phyloP scores from a whole-genome alignment of 352 stramenopile genomes.

The Phytophthora citrophthora region DNA sequence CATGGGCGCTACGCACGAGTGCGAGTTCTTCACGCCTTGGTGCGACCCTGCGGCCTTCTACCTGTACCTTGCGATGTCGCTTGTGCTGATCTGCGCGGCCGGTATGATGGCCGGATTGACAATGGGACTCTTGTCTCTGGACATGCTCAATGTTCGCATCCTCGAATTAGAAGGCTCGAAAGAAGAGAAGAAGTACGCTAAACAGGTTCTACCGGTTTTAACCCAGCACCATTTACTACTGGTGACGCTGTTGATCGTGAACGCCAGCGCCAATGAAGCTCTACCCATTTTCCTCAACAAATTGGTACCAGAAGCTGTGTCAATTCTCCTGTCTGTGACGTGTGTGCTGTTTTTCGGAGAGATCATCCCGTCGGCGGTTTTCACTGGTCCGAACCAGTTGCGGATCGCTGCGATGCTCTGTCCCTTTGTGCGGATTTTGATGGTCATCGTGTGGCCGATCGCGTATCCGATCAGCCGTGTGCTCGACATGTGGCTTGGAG shows the following conservation, averaged over 20 bases:
- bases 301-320: slow-evolving; percentile 84
- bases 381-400: slow-evolving; percentile 95
- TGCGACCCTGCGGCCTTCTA: slow-evolving; percentile 71
- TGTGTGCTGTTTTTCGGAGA: slow-evolving; percentile 96
- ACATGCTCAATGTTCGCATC: slow-evolving; percentile 86
- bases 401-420: slow-evolving; percentile 84
- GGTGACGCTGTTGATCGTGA: slow-evolving; percentile 95
- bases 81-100: slow-evolving; percentile 60
- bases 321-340: slow-evolving; percentile 96
- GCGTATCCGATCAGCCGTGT: slow-evolving; percentile 92
- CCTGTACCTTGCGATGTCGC: slow-evolving; percentile 53
- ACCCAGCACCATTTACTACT: slow-evolving; percentile 93
- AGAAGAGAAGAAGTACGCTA: slow-evolving; percentile 80
- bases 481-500: slow-evolving; percentile 89
- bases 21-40: slow-evolving; percentile 67
- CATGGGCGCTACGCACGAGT: slow-evolving; percentile 24
- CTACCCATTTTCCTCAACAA: slow-evolving; percentile 94
- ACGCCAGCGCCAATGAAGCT: slow-evolving; percentile 94
- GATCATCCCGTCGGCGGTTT: slow-evolving; percentile 96
- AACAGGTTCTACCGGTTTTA: slow-evolving; percentile 89
- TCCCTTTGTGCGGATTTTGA: slow-evolving; percentile 86
- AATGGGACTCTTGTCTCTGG: slow-evolving; percentile 77
- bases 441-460: slow-evolving; percentile 90
- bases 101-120: slow-evolving; percentile 81
- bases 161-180: slow-evolving; percentile 76